Percentiles rank a stretch among this genome's conserved stretches.
phyloP scores from a whole-genome alignment of 1,284 basidiomycete genomes.

The Heterobasidion occidentale region DNA sequence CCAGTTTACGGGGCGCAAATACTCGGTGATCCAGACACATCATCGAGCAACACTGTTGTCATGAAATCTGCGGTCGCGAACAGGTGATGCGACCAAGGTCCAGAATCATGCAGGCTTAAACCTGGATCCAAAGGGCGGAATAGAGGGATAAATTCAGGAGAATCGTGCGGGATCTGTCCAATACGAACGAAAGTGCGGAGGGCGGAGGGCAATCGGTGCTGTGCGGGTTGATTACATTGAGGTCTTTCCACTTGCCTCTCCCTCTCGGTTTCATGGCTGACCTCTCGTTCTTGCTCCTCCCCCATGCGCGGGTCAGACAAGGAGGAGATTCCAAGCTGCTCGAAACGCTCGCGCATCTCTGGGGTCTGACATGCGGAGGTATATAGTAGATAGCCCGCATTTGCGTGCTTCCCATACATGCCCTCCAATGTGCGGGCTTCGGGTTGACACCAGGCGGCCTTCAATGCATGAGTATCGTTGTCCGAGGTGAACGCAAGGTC shows the following conservation, averaged over 20 bases:
- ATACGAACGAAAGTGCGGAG: conserved; percentile 21
- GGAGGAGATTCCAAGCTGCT: conserved; percentile 18
- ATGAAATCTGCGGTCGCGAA: conserved; percentile 1
- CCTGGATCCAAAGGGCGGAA: conserved; percentile 5
- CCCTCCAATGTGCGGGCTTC: conserved; percentile 31
- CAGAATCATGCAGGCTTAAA: neutral
- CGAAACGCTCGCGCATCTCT: conserved; percentile 20
- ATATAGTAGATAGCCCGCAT: conserved; percentile 25
- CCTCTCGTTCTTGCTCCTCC: conserved; percentile 45
- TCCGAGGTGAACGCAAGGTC: conserved; percentile 7
- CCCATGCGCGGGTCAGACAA: conserved; percentile 19
- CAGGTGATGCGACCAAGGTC: neutral
- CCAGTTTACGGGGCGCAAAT: conserved; percentile 36
- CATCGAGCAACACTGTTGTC: neutral
- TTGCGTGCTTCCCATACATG: conserved; percentile 33
- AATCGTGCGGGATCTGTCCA: conserved; percentile 12
- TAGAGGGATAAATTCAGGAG: conserved; percentile 9
- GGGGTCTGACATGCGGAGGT: conserved; percentile 5
- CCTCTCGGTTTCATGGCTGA: conserved; percentile 33
- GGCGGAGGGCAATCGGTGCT: conserved; percentile 16
- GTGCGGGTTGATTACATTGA: conserved; percentile 14
- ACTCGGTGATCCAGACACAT: conserved; percentile 15
- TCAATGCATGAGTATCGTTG: conserved; percentile 11
- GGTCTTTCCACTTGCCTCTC: conserved; percentile 32
- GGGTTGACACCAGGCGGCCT: conserved; percentile 26